Evolutionary conservation across 306 rosid species (phyloP).

Genomic region (Albizia julibrissin): DNA sequence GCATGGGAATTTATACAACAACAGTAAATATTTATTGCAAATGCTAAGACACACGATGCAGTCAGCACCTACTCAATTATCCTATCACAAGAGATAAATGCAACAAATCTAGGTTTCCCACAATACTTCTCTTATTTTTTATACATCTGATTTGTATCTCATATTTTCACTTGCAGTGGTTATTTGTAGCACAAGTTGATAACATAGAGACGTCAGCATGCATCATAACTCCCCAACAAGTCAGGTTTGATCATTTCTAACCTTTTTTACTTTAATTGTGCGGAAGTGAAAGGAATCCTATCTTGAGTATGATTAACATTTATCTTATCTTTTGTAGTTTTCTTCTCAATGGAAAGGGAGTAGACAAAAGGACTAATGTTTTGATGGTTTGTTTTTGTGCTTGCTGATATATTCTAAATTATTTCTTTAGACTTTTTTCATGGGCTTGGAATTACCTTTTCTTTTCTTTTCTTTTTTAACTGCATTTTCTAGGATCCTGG

Average conservation of each 20-base stretch:
- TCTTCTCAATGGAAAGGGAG: conserved; percentile 87
- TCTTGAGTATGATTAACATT: conserved; percentile 37
- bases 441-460: conserved; percentile 31
- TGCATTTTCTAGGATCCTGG: conserved; percentile 67
- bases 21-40: neutral
- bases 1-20: neutral
- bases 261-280: neutral
- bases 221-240: conserved; percentile 85
- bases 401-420: conserved; percentile 13
- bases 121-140: conserved; percentile 2
- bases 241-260: conserved; percentile 57
- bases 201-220: conserved; percentile 79
- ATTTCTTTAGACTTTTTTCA: conserved; percentile 19
- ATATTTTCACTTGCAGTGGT: conserved; percentile 53
- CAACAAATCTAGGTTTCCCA: neutral
- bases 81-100: neutral
- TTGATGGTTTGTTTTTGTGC: conserved; percentile 58
- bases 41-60: neutral
- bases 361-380: conserved; percentile 54
- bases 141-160: conserved; percentile 4
- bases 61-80: neutral
- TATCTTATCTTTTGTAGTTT: conserved; percentile 57
- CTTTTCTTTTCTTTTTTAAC: neutral
- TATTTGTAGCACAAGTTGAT: conserved; percentile 82
- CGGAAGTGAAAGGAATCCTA: conserved; percentile 4